Conservation (phyloP, 2,329 filamentous ascomycete species). For the Penicillium sumatraense region DNA sequence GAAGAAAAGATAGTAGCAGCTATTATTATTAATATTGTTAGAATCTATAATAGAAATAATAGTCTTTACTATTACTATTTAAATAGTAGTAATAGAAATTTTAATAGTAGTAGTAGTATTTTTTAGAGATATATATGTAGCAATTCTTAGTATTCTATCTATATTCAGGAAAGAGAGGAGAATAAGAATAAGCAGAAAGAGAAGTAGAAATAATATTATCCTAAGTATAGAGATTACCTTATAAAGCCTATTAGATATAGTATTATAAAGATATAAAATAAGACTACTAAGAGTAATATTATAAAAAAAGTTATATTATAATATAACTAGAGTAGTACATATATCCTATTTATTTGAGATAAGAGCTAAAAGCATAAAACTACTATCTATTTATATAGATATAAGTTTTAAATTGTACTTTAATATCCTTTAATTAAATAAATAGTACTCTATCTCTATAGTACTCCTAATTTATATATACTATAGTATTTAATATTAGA, state of each 20-base stretch:
- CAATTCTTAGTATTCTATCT: neutral
- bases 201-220: neutral
- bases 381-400: neutral
- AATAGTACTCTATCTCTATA: neutral
- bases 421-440: neutral
- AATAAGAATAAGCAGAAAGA: neutral
- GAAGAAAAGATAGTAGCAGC: neutral
- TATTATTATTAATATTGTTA: too few species aligned
- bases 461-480: too few species aligned
- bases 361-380: neutral
- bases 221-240: neutral
- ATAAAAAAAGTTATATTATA: neutral
- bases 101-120: too few species aligned
- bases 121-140: too few species aligned
- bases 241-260: too few species aligned
- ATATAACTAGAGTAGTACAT: neutral
- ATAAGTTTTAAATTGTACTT: neutral
- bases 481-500: too few species aligned
- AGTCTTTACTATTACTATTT: too few species aligned
- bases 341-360: neutral
- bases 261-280: neutral
- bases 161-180: neutral
- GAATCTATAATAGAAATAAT: neutral
- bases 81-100: too few species aligned
- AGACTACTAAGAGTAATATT: neutral